phyloP scores from a whole-genome alignment of 208 protist species.

The Wallacemonas sp. region DNA sequence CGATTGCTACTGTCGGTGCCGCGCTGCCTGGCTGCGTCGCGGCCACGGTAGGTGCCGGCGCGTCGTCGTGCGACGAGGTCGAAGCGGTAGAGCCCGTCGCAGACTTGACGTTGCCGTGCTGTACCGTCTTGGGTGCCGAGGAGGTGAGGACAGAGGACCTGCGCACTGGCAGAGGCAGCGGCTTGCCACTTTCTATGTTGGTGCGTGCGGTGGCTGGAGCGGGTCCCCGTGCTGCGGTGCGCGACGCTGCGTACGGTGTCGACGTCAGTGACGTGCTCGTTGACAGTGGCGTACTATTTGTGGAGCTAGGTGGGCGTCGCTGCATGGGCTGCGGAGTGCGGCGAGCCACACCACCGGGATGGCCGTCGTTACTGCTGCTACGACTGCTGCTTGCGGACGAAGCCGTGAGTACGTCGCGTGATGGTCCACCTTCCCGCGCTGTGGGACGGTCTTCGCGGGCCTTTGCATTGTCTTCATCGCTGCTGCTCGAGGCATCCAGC shows the following conservation, averaged over 20 bases:
- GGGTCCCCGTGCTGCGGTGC: no score
- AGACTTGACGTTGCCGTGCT: not conserved
- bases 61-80: not conserved
- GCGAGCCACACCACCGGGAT: not conserved
- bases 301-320: not conserved
- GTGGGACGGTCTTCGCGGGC: not conserved
- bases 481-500: not conserved
- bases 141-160: not conserved
- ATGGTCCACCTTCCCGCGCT: not conserved
- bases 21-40: not conserved
- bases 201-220: no score
- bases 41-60: no score
- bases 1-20: not conserved
- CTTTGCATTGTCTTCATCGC: not conserved
- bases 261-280: not conserved
- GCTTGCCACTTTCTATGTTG: no score
- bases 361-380: not conserved
- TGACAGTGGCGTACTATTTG: not conserved
- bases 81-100: not conserved
- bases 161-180: not conserved
- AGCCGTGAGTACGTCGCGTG: not conserved
- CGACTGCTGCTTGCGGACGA: not conserved
- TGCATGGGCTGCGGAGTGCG: not conserved
- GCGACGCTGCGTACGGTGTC: not conserved
- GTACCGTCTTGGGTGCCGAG: not conserved